Conservation (phyloP, 1,284 basidiomycete genomes). For the Anthracocystis panici-leucophaei region DNA sequence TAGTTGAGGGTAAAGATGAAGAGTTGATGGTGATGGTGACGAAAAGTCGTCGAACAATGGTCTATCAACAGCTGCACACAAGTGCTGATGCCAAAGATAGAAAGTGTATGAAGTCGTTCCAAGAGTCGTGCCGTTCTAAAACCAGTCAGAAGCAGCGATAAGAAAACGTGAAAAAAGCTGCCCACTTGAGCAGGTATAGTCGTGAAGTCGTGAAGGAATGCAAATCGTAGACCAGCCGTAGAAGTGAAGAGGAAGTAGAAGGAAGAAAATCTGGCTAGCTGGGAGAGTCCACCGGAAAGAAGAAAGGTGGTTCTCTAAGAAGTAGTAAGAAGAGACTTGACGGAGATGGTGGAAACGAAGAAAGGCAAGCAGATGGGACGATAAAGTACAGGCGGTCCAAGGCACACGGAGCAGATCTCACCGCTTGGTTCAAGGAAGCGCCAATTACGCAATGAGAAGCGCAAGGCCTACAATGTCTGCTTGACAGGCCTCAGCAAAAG, state of each 20-base stretch:
- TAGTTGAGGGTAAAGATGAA: not conserved
- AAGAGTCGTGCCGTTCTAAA: conserved; percentile 13
- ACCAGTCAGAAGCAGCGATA: conserved; percentile 18
- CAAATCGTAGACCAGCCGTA: conserved; percentile 16
- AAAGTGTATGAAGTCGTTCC: conserved; percentile 8
- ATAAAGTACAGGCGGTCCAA: not conserved
- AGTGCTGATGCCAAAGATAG: not conserved
- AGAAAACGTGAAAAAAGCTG: conserved; percentile 12
- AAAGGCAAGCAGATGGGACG: not conserved
- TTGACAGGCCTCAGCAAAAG: not conserved
- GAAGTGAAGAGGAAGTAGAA: conserved; percentile 20
- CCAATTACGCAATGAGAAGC: not conserved
- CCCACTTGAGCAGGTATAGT: conserved; percentile 3
- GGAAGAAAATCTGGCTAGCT: conserved; percentile 8
- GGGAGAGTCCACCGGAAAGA: not conserved
- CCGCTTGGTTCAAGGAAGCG: not conserved
- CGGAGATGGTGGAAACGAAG: conserved; percentile 4
- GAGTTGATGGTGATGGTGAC: not conserved
- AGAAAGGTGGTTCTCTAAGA: conserved; percentile 8
- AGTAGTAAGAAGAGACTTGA: conserved; percentile 3
- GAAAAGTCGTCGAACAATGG: not conserved
- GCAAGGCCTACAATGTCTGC: not conserved
- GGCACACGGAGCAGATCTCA: not conserved
- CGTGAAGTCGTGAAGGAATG: conserved; percentile 23
- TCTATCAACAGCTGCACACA: not conserved